A percentile compares a stretch with the other conserved stretches of the same genome.
Conservation (phyloP, 2,329 filamentous ascomycete genomes). For the Plectosphaerella cucumerina region DNA sequence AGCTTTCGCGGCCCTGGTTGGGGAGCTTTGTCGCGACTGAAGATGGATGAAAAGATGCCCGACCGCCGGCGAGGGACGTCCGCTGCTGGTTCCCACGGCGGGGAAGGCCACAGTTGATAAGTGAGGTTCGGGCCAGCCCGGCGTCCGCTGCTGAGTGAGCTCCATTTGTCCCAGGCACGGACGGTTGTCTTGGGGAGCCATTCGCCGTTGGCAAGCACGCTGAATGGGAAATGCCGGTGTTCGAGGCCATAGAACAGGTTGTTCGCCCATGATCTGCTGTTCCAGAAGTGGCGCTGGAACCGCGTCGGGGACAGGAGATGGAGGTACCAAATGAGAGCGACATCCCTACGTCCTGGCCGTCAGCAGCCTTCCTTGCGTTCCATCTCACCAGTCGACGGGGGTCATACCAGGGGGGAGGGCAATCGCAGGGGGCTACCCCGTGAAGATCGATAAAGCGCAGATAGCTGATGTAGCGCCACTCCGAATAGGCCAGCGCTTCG, state of each 20-base stretch:
- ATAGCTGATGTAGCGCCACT: constrained; percentile 15
- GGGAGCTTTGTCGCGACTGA: background rate
- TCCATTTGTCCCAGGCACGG: constrained; percentile 9
- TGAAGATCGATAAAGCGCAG: constrained; percentile 10
- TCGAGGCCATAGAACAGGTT: constrained; percentile 10
- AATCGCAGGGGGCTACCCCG: constrained; percentile 8
- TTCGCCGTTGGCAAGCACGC: constrained; percentile 4
- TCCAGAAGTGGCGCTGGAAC: constrained; percentile 12
- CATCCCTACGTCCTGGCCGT: constrained; percentile 6
- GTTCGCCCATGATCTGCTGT: background rate
- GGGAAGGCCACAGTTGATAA: constrained; percentile 9
- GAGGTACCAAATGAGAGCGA: constrained; percentile 15
- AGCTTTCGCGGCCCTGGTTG: background rate
- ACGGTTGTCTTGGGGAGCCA: constrained; percentile 8
- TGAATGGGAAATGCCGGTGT: constrained; percentile 12
- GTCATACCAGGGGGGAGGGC: constrained; percentile 12
- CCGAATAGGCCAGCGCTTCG: constrained; percentile 11
- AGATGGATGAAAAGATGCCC: background rate
- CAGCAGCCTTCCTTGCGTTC: background rate
- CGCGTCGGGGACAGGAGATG: constrained; percentile 11
- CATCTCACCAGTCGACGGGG: background rate
- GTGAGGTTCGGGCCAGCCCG: constrained; percentile 4
- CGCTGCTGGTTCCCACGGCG: constrained; percentile 4
- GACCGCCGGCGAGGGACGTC: background rate
- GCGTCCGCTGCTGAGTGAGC: background rate